Percentiles rank a stretch among this genome's conserved stretches.
Evolutionary conservation across 805 yeast genomes (phyloP).

Genomic region (Saccharomyces eubayanus): DNA sequence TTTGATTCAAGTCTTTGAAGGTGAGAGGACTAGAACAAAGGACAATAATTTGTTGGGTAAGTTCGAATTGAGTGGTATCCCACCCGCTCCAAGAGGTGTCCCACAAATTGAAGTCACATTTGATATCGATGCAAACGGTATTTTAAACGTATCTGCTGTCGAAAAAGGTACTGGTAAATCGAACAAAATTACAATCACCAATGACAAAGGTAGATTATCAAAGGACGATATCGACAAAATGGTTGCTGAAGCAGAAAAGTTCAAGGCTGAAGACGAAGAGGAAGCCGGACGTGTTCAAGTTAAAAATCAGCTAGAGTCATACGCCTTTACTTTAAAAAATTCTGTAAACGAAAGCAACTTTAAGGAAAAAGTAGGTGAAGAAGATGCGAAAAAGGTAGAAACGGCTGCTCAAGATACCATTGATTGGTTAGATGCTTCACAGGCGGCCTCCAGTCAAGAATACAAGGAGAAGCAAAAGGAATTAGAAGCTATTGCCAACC

Average conservation of each 20-base stretch:
- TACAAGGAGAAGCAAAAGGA: slow-evolving; percentile 89
- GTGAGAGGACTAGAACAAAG: slow-evolving; percentile 94
- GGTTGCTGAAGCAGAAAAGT: slow-evolving; percentile 97
- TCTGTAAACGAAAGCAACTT: slow-evolving; percentile 65
- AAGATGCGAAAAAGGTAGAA: slow-evolving; percentile 59
- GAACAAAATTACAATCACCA: slow-evolving; percentile 94
- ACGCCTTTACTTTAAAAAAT: slow-evolving; percentile 87
- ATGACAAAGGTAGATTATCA: slow-evolving; percentile 96
- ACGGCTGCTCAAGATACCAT: slow-evolving; percentile 81
- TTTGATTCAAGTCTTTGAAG: slow-evolving; percentile 92
- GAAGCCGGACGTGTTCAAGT: slow-evolving; percentile 89
- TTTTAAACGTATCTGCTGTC: slow-evolving; percentile 88
- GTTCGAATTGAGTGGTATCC: slow-evolving; percentile 92
- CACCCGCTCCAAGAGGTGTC: slow-evolving; percentile 98
- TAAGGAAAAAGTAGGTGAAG: slow-evolving; percentile 70
- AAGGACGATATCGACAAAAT: slow-evolving; percentile 96
- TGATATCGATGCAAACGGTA: slow-evolving; percentile 96
- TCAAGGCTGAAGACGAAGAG: slow-evolving; percentile 91
- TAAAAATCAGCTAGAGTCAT: slow-evolving; percentile 92
- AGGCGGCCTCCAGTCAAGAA: slow-evolving; percentile 89
- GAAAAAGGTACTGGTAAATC: slow-evolving; percentile 99
- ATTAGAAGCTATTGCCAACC: slow-evolving; percentile 90
- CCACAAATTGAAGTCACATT: slow-evolving; percentile 97
- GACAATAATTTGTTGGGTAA: slow-evolving; percentile 96
- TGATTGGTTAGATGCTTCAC: slow-evolving; percentile 88